Conservation (phyloP, 306 rosid genomes). For the Trifolium subterraneum region DNA sequence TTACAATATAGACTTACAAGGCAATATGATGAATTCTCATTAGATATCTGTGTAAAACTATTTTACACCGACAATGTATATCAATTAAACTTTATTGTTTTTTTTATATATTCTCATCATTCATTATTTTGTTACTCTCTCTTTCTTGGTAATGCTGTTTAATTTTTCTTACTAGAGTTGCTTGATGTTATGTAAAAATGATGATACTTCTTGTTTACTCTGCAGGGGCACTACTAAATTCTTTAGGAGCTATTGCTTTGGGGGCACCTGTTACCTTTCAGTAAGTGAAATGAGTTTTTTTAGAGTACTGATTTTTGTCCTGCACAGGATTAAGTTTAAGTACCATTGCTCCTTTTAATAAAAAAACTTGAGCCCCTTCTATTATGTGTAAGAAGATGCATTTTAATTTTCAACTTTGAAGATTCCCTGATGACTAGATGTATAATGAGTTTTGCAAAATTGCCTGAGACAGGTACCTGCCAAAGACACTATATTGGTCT, state of each 20-base stretch:
- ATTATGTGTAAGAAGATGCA: constrained; percentile 1
- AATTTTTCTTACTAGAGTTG: not conserved
- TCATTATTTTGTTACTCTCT: not conserved
- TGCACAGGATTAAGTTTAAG: constrained; percentile 5
- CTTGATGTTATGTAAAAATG: not conserved
- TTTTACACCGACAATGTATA: not conserved
- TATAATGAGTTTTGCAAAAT: constrained; percentile 42
- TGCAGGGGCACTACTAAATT: constrained; percentile 78
- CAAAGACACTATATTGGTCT: constrained; percentile 79
- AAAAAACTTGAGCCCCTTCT: not conserved
- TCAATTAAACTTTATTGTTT: not conserved
- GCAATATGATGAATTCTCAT: no score
- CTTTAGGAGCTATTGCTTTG: constrained; percentile 83
- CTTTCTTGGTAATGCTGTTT: not conserved
- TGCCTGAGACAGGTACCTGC: constrained; percentile 61
- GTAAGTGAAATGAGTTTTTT: constrained; percentile 64
- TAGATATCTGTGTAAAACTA: no score
- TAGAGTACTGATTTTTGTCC: constrained; percentile 35
- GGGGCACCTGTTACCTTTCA: constrained; percentile 81
- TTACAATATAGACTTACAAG: not conserved
- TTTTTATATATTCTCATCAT: constrained; percentile 6
- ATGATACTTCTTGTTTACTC: constrained; percentile 7
- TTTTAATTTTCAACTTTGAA: constrained; percentile 12
- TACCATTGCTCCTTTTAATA: constrained; percentile 16
- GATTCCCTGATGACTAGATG: constrained; percentile 13